Evolutionary conservation across 192 early-diverging fungal genomes (phyloP), one percentile per base, ranked within the genome.

Genomic region (Coemansia sp.): DNA sequence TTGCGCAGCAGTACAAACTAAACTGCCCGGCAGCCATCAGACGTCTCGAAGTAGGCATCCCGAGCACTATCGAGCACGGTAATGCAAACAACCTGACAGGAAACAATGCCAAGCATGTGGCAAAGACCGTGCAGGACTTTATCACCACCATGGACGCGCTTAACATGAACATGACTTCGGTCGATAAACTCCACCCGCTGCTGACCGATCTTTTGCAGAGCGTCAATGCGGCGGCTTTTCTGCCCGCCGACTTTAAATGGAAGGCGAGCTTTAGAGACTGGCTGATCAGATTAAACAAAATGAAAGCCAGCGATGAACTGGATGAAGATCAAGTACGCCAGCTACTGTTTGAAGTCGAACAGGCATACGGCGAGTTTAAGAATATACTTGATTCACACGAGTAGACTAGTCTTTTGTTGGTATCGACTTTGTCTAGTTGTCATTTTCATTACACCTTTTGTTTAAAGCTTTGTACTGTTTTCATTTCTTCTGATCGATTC

Each of bases 81-180:
- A 81, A 81, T 9, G 56, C 29, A 52, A 77, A 29, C 37, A 49
- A 38, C 56, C 63, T 81, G 46, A 56, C 75, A 2, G 64, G 71
- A 1, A 85, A 78, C 40, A 81, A 82, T 5, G 85, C 84, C n/a
- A 89, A 91, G 72, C 76, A 86, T 40, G 84, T 93, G 15, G 92
- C 89, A 0, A 88, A 97, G 57, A 89, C 84, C 2, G 28, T 74
- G 3, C 77, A 88, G 79, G 80, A 80, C 46, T 98, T 95, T 61
- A 96, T 95, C 50, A 98, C 93, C 1, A 74, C 89, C 0, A 87
- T 94, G 88, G 94, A 98, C 67, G 80, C 81, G 7, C 78, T 98
- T 15, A 89, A 85, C 52, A 60, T 98, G 41, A 84, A 88, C 41
- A 81, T 87, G 55, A 72, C 81, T 3, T 93, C 92, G 1, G 91